A percentile compares a stretch with the other conserved stretches of the same genome.
phyloP scores from a whole-genome alignment of 495 filamentous ascomycete genomes.

The Penicillium coprophilum region DNA sequence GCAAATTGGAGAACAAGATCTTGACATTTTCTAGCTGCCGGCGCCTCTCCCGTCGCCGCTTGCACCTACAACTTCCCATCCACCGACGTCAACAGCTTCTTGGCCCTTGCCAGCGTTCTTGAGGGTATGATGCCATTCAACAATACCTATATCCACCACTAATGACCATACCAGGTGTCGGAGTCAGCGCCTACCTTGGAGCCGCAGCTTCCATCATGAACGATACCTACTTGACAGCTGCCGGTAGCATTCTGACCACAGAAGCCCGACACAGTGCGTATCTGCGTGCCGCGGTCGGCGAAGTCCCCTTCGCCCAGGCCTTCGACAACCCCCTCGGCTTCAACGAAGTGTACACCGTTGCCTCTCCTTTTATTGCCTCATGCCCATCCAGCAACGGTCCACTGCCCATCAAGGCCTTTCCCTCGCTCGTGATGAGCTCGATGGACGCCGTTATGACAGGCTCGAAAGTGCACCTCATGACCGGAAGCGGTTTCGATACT shows the following conservation, averaged over 20 bases:
- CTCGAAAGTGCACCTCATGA: slow-evolving; percentile 14
- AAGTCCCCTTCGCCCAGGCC: slow-evolving; percentile 53
- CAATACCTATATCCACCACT: not conserved
- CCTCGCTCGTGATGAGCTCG: slow-evolving; percentile 32
- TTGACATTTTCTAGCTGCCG: slow-evolving; percentile 34
- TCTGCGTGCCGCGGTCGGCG: slow-evolving; percentile 50
- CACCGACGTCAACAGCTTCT: slow-evolving; percentile 46
- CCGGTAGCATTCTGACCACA: slow-evolving; percentile 60
- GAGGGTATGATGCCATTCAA: slow-evolving; percentile 34
- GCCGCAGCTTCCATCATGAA: slow-evolving; percentile 57
- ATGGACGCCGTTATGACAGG: slow-evolving; percentile 17
- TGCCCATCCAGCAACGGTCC: slow-evolving; percentile 55
- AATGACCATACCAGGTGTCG: slow-evolving; percentile 40
- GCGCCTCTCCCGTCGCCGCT: slow-evolving; percentile 46
- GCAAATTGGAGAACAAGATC: not conserved
- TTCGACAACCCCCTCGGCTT: slow-evolving; percentile 58
- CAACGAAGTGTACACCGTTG: slow-evolving; percentile 62
- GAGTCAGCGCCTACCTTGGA: slow-evolving; percentile 60
- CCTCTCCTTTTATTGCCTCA: slow-evolving; percentile 55
- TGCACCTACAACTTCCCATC: slow-evolving; percentile 61
- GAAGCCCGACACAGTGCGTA: slow-evolving; percentile 62
- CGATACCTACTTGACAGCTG: slow-evolving; percentile 55
- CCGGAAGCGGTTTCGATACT: slow-evolving; percentile 16
- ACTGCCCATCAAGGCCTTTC: slow-evolving; percentile 60
- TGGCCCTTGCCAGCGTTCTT: slow-evolving; percentile 52